Evolutionary conservation across 495 filamentous ascomycete genomes (phyloP), one percentile per base, ranked within the genome.

Genomic region (Xylaria acuta): DNA sequence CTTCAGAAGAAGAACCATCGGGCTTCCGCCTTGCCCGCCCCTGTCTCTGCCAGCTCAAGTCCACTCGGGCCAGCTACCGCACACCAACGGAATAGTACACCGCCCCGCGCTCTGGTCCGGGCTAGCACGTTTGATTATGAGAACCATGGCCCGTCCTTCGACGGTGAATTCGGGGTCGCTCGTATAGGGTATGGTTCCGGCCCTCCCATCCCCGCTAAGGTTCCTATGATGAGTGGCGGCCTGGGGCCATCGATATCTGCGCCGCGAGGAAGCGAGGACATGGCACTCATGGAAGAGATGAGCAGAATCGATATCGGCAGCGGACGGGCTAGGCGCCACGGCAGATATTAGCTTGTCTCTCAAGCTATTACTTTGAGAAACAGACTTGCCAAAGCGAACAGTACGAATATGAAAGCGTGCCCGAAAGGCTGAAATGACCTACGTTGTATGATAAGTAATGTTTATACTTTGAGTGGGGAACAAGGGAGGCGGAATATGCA

Each of bases 261-360:
- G 18, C 49, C 53, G 7, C 69, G 73, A 74, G 82, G 80, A 58
- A 82, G 84, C 18, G 78, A 89, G 85, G 85, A 86, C 81, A 79
- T 89, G 78, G 80, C 92, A 11, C 81, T 97, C 67, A 92, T 93
- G 77, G 88, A 93, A 69, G 94, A 97, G 81, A 86, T 97, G 80
- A 89, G 88, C 72, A 88, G 85, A 38, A 97, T 97, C 73, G 93
- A 97, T 81, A 92, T 97, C 71, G 94, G 93, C 32, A 81, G 81
- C n/a, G 87, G 86, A 5, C 74, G 84, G 43, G 74, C 79, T 62
- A 76, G 80, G 72, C 76, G 80, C 11, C 72, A 79, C 51, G 71
- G 74, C 14, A 60, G 77, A 41, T 82, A 80, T 63, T 81, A 69
- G 75, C 12, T 9, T 38, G 7, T 40, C 14, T 20, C 45, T 25